phyloP scores from a whole-genome alignment of 2,329 filamentous ascomycete species.

The Ophidiomyces ophidiicola region DNA sequence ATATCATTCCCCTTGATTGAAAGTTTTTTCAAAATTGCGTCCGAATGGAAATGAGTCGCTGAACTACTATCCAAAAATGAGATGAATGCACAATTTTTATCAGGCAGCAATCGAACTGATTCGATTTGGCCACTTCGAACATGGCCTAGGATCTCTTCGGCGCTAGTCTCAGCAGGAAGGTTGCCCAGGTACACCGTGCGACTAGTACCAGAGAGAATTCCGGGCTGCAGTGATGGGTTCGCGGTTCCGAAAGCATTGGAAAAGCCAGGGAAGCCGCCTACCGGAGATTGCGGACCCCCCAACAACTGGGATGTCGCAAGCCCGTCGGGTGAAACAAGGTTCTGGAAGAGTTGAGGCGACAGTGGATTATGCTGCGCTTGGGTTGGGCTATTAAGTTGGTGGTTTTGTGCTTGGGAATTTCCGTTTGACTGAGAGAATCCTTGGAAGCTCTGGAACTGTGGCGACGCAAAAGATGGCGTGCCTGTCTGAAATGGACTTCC shows the following conservation, averaged over 20 bases:
- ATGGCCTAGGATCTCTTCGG: conserved; percentile 91
- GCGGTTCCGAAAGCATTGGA: conserved; percentile 51
- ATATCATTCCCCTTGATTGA: conserved; percentile 98
- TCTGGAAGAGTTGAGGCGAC: conserved; percentile 72
- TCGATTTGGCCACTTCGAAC: conserved; percentile 97
- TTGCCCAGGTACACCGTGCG: conserved; percentile 95
- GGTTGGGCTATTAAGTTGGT: conserved; percentile 59
- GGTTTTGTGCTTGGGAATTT: conserved; percentile 43
- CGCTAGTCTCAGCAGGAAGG: conserved; percentile 92
- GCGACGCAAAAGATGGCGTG: conserved; percentile 78
- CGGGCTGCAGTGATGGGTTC: conserved; percentile 64
- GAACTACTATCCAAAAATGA: conserved; percentile 97
- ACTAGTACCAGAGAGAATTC: conserved; percentile 78
- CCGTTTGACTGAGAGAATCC: conserved; percentile 55
- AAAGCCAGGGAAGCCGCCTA: conserved; percentile 56
- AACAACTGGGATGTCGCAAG: conserved; percentile 69
- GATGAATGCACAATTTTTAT: conserved; percentile 99
- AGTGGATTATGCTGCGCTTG: conserved; percentile 55
- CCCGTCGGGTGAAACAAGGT: conserved; percentile 72
- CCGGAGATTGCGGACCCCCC: conserved; percentile 76
- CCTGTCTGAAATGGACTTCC: conserved; percentile 95
- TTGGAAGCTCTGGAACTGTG: conserved; percentile 78
- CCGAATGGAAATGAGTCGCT: conserved; percentile 96
- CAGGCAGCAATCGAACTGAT: conserved; percentile 88
- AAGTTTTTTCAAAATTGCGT: conserved; percentile 98